Percentiles rank a stretch among this genome's conserved stretches.
These are phyloP conservation scores for Globisporangium cylindrosporum DNA, from an alignment of 352 stramenopile species.

Conservation along the genomic window DNA sequence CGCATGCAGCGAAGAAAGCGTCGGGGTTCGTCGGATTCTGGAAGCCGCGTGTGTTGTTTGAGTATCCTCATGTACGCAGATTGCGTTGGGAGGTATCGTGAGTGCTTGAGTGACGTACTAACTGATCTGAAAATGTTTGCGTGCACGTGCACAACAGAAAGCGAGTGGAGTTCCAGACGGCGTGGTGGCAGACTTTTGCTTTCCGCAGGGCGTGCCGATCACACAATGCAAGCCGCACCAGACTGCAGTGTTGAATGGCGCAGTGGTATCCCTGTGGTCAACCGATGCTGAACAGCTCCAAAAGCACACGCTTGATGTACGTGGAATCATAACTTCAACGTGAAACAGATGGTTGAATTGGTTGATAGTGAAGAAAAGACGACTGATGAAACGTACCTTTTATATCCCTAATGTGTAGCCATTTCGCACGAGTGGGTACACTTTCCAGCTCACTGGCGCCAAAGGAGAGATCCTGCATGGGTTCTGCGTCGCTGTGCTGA, in stretches of 20 bases:
- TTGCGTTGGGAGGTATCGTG: background rate
- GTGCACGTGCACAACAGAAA: slow-evolving; percentile 15
- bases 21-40: slow-evolving; percentile 47
- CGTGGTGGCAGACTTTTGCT: slow-evolving; percentile 77
- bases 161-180: slow-evolving; percentile 37
- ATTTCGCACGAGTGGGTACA: slow-evolving; percentile 68
- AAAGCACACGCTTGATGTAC: slow-evolving; percentile 60
- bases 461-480: slow-evolving; percentile 84
- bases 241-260: slow-evolving; percentile 38
- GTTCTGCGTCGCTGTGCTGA: slow-evolving; percentile 72
- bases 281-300: slow-evolving; percentile 59
- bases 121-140: background rate
- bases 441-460: slow-evolving; percentile 77
- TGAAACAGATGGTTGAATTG: background rate
- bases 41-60: slow-evolving; percentile 71
- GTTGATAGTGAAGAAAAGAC: background rate
- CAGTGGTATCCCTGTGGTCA: slow-evolving; percentile 67
- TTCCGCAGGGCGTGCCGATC: slow-evolving; percentile 67
- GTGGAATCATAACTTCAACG: slow-evolving; percentile 1
- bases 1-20: slow-evolving; percentile 22
- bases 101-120: background rate
- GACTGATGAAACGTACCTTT: background rate
- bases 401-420: slow-evolving; percentile 23
- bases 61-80: slow-evolving; percentile 54
- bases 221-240: slow-evolving; percentile 57